These are phyloP conservation scores for Monosporascus sp. DNA, from an alignment of 2,329 filamentous ascomycete species.

Conservation along the genomic window DNA sequence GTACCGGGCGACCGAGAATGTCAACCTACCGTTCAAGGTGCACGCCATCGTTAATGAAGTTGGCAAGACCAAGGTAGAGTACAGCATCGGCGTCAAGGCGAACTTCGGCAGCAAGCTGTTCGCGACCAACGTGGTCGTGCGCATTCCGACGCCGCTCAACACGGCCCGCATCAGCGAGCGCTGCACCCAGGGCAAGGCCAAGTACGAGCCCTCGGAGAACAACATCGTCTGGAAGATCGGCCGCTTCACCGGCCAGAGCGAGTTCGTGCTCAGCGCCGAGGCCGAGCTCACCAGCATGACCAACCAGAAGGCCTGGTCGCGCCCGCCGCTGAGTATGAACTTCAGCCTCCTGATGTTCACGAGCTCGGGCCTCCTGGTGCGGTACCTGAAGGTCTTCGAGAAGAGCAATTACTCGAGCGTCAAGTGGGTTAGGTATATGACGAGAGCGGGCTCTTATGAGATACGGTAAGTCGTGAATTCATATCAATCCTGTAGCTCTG, in stretches of 20 bases:
- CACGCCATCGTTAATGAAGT: conserved; percentile 98
- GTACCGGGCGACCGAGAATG: conserved; percentile 96
- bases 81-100: conserved; percentile 94
- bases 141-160: conserved; percentile 93
- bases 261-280: conserved; percentile 92
- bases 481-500: too few species aligned
- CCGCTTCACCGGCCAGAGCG: conserved; percentile 95
- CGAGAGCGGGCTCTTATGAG: conserved; percentile 93
- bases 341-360: conserved; percentile 98
- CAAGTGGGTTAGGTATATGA: conserved; percentile 99
- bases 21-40: conserved; percentile 97
- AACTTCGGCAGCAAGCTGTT: conserved; percentile 97
- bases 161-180: conserved; percentile 91
- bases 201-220: conserved; percentile 97
- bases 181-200: conserved; percentile 92
- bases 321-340: conserved; percentile 84
- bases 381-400: conserved; percentile 98
- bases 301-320: conserved; percentile 93
- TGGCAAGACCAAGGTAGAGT: conserved; percentile 95
- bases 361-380: conserved; percentile 82
- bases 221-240: conserved; percentile 99
- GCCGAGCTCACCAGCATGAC: conserved; percentile 95
- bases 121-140: conserved; percentile 90
- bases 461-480: conserved; percentile 59
- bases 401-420: conserved; percentile 99